Base-by-base conservation (phyloP, 2,329 filamentous ascomycete genomes). In the Paraconiothyrium brasiliense region DNA sequence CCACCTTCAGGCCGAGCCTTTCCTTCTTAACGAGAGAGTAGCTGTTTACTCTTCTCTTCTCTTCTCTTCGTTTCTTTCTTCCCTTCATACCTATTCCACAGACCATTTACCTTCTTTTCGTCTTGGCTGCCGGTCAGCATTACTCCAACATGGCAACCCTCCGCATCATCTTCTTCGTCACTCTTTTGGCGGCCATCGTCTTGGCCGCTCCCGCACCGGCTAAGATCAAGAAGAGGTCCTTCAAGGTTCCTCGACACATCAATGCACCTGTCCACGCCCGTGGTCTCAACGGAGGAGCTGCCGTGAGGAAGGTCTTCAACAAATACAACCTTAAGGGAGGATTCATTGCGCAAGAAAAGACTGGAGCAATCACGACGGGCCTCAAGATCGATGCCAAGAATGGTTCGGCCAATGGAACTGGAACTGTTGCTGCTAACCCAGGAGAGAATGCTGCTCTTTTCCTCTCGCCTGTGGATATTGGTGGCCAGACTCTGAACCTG, bases 371-470 rank as follows among this genome's bases (percentile, higher is more conserved):
- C 34, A 35, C 57, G 35, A 41, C 57, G 35, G 47, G 27, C 22
- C 14, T 54, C 51, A 22, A 46, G 49, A 79, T 83, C 64, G 44
- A 50, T 47, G 69, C 70, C 49, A 51, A 52, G 59, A 60, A 63
- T 58, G 61, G 62, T 52, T 58, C 57, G 41, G 51, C 65, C 24
- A 71, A 76, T 55, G 81, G 76, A 71, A 83, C 76, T 37, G 90
- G 90, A 51, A 78, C 84, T 44, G 91, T 92, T 56, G 80, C 86
- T 34, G 88, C 89, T 56, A 89, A 86, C 32, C 87, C 89, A 13
- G 86, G 89, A 65, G 79, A 84, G 48, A 87, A 89, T 67, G 90
- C 91, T 71, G 83, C 86, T 51, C 87, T 92, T 61, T 94, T 92
- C 71, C 84, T 94, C 13, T 86, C 88, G 0, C 89, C 89, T 0